Conservation (phyloP, 139 green algal genomes). For the Coccomyxa sp. region DNA sequence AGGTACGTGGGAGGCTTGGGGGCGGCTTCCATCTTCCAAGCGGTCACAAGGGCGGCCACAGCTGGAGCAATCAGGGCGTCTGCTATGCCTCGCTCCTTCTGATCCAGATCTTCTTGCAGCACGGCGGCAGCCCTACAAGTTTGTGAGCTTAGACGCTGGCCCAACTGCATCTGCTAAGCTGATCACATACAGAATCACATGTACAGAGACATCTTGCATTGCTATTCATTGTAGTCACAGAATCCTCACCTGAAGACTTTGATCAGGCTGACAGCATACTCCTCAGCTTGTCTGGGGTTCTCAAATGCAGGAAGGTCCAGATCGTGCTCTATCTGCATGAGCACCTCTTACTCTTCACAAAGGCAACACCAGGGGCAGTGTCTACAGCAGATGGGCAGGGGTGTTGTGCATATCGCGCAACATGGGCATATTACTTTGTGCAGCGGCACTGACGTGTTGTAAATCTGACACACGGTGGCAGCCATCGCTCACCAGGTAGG, state of each 20-base stretch:
- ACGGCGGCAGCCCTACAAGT: constrained; percentile 9
- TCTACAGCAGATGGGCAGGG: not conserved
- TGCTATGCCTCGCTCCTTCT: constrained; percentile 61
- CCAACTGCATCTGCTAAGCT: not conserved
- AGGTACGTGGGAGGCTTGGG: not conserved
- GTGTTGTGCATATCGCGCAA: not conserved
- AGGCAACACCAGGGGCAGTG: too few species aligned
- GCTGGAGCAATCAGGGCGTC: constrained; percentile 66
- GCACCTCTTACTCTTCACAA: too few species aligned
- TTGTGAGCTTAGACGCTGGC: not conserved
- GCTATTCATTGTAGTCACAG: not conserved
- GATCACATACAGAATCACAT: not conserved
- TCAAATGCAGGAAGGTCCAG: constrained; percentile 29
- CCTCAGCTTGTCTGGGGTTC: constrained; percentile 9
- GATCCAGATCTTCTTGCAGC: constrained; percentile 53
- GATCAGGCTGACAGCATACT: constrained; percentile 38
- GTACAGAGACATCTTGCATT: not conserved
- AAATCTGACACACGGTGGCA: not conserved
- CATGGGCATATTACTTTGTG: not conserved
- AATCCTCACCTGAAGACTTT: constrained; percentile 24
- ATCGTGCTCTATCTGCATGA: constrained; percentile 52
- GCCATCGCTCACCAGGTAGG: not conserved
- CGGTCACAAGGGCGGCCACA: constrained; percentile 35
- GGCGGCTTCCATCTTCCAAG: constrained; percentile 1
- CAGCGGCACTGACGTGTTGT: not conserved